Evolutionary conservation across 176 grass and related monocot species (phyloP).

Genomic region (Ampelocalamus luodianensis): DNA sequence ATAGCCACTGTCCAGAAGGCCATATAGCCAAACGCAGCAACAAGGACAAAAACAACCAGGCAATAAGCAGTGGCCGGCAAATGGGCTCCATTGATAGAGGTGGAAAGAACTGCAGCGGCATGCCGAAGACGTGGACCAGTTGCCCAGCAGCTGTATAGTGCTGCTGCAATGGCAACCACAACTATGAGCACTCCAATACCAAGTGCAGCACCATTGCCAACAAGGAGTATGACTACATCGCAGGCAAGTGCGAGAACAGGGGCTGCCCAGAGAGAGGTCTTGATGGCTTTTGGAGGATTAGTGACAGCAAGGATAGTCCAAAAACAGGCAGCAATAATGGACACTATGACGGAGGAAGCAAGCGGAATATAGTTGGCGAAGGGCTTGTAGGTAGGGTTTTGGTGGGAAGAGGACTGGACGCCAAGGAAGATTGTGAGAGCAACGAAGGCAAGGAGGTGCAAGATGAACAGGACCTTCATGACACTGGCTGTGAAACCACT

Average conservation of each 20-base stretch:
- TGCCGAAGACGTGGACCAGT: conserved; percentile 66
- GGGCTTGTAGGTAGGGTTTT: conserved; percentile 61
- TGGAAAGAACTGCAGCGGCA: conserved; percentile 64
- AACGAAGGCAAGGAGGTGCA: conserved; percentile 67
- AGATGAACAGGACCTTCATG: conserved; percentile 64
- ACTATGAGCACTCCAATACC: conserved; percentile 62
- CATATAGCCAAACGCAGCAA: conserved; percentile 65
- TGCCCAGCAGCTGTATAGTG: conserved; percentile 83
- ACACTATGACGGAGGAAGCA: conserved; percentile 58
- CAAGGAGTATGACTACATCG: conserved; percentile 67
- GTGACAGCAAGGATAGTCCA: conserved; percentile 59
- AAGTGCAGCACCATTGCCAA: conserved; percentile 59
- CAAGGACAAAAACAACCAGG: conserved; percentile 56
- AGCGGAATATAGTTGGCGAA: conserved; percentile 57
- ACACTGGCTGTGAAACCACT: conserved; percentile 58
- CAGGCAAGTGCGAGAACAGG: conserved; percentile 60
- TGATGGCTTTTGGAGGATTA: conserved; percentile 68
- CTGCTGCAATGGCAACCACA: conserved; percentile 50
- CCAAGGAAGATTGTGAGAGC: conserved; percentile 69
- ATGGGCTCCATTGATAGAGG: conserved; percentile 49
- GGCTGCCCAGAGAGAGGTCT: conserved; percentile 69
- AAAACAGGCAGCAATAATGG: conserved; percentile 53
- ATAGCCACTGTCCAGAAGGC: conserved; percentile 81
- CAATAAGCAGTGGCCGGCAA: conserved; percentile 46
- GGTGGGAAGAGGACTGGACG: conserved; percentile 59